A percentile compares a stretch with the other conserved stretches of the same genome.
Evolutionary conservation across 805 yeast genomes (phyloP).

Genomic region (Spathaspora gorwiae): DNA sequence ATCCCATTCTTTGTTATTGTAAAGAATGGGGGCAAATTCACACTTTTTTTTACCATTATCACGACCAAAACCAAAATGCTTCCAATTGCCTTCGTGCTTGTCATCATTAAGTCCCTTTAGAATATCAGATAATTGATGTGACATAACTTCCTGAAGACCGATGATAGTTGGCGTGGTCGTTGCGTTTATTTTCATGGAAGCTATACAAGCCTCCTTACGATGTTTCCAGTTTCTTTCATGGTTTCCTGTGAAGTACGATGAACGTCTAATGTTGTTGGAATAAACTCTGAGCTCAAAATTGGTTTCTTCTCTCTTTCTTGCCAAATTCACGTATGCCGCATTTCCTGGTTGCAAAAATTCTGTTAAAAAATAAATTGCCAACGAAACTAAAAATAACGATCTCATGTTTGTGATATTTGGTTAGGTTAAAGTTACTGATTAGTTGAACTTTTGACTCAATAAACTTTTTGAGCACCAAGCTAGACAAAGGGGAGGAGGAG

Average conservation of each 20-base stretch:
- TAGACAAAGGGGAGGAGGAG: no score
- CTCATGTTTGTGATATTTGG: no score
- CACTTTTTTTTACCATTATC: constrained; percentile 24
- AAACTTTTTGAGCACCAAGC: no score
- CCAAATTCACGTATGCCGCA: neutral
- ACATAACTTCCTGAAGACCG: constrained; percentile 32
- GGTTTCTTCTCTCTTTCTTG: neutral
- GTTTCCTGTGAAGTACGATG: neutral
- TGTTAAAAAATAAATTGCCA: no score
- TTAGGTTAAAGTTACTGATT: no score
- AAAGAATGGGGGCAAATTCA: constrained; percentile 25
- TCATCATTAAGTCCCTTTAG: constrained; percentile 17
- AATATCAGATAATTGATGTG: constrained; percentile 31
- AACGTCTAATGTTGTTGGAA: constrained; percentile 3
- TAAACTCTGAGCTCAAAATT: constrained; percentile 2
- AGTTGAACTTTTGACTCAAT: no score
- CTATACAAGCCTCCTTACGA: constrained; percentile 23
- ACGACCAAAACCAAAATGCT: constrained; percentile 26
- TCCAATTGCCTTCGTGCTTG: constrained; percentile 17
- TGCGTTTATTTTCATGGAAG: constrained; percentile 4
- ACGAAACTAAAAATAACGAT: no score
- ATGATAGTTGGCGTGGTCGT: constrained; percentile 29
- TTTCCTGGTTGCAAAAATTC: no score
- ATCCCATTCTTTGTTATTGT: constrained; percentile 19
- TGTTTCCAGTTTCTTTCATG: constrained; percentile 4